phyloP scores from a whole-genome alignment of 2,329 filamentous ascomycete genomes.

The Alternaria sp. region DNA sequence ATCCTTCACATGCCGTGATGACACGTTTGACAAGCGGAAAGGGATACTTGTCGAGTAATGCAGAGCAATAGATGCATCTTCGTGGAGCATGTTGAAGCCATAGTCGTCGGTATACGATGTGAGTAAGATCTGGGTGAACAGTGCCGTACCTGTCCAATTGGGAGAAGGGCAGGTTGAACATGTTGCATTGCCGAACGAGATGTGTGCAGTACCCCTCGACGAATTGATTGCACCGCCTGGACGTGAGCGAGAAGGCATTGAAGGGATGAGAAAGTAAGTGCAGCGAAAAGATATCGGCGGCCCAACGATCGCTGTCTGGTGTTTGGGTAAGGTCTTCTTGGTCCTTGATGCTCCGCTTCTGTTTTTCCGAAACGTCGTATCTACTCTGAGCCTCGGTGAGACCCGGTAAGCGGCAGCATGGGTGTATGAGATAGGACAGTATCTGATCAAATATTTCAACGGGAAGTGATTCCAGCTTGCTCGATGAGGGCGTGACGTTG shows the following conservation, averaged over 20 bases:
- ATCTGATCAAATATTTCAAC: constrained; percentile 42
- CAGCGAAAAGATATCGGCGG: constrained; percentile 41
- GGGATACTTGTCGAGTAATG: constrained; percentile 37
- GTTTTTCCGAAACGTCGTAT: constrained; percentile 27
- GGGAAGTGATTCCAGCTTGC: constrained; percentile 37
- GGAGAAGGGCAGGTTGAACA: constrained; percentile 43
- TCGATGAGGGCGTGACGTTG: constrained; percentile 13
- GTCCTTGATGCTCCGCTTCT: constrained; percentile 32
- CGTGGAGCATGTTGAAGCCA: constrained; percentile 45
- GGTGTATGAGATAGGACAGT: constrained; percentile 40
- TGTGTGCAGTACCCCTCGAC: constrained; percentile 43
- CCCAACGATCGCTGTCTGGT: constrained; percentile 39
- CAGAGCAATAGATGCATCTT: constrained; percentile 40
- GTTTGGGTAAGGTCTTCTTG: constrained; percentile 32
- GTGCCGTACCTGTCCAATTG: constrained; percentile 32
- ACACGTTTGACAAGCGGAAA: constrained; percentile 30
- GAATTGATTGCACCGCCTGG: constrained; percentile 27
- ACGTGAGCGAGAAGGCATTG: constrained; percentile 39
- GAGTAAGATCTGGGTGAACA: constrained; percentile 39
- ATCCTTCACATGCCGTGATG: constrained; percentile 36
- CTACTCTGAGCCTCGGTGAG: constrained; percentile 41
- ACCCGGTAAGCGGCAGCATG: constrained; percentile 42
- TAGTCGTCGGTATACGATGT: constrained; percentile 42
- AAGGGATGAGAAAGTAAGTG: constrained; percentile 38
- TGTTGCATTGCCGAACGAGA: constrained; percentile 38